Evolutionary conservation across 2,329 filamentous ascomycete genomes (phyloP).

Genomic region (Aspergillus fijiensis): DNA sequence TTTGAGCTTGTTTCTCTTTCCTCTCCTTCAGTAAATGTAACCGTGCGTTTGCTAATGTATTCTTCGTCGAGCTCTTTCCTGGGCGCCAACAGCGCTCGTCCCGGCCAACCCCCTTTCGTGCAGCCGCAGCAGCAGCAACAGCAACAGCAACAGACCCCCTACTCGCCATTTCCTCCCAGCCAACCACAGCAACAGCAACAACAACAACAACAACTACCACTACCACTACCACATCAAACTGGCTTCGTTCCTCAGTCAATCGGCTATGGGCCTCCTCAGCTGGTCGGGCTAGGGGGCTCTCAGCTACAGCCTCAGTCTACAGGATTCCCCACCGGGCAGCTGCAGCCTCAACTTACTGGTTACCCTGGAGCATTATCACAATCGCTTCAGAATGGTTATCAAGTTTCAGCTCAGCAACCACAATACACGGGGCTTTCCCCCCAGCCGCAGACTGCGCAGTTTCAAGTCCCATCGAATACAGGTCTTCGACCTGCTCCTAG

Average conservation of each 20-base stretch:
- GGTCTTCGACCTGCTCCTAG: constrained; percentile 54
- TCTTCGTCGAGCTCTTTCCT: constrained; percentile 84
- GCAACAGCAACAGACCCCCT: constrained; percentile 46
- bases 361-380: constrained; percentile 47
- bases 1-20: not conserved
- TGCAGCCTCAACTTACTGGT: constrained; percentile 50
- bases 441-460: constrained; percentile 37
- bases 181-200: constrained; percentile 44
- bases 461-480: constrained; percentile 47
- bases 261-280: constrained; percentile 56
- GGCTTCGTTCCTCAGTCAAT: constrained; percentile 57
- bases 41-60: constrained; percentile 64
- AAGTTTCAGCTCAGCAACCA: constrained; percentile 55
- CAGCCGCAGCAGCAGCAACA: constrained; percentile 13
- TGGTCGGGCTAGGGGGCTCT: constrained; percentile 52
- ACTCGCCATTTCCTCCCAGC: constrained; percentile 39
- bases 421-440: constrained; percentile 60
- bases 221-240: constrained; percentile 43
- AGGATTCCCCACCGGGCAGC: constrained; percentile 57
- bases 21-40: constrained; percentile 21
- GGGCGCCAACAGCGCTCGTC: constrained; percentile 73
- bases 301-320: constrained; percentile 67
- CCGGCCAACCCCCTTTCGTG: constrained; percentile 59
- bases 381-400: constrained; percentile 46
- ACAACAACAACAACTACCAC: constrained; percentile 46